phyloP scores from a whole-genome alignment of 2,329 filamentous ascomycete species.

The Nannizzia gypsea region DNA sequence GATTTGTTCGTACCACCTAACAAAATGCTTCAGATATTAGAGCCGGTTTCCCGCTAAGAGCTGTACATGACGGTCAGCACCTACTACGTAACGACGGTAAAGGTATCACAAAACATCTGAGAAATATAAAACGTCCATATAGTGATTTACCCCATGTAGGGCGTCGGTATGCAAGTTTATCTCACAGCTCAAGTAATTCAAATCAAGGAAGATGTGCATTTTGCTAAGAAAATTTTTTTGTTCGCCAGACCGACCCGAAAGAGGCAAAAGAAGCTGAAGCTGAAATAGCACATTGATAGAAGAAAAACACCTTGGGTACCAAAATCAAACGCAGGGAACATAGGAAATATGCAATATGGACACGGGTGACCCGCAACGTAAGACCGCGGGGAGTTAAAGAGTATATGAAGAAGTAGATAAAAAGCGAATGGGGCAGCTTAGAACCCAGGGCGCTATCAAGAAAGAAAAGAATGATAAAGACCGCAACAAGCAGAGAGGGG shows the following conservation, averaged over 20 bases:
- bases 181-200: neutral
- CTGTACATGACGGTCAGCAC: neutral
- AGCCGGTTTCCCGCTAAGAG: too few relatives aligned
- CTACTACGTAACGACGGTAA: neutral
- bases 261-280: neutral
- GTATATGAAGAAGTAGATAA: neutral
- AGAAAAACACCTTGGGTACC: conserved; percentile 29
- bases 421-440: neutral
- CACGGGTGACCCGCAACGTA: neutral
- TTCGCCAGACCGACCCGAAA: neutral
- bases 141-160: neutral
- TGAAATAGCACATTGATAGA: neutral
- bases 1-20: too few relatives aligned
- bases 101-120: neutral
- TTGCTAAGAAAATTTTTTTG: conserved; percentile 1
- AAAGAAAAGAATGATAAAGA: neutral
- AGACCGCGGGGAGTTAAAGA: neutral
- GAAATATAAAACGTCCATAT: neutral
- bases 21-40: too few relatives aligned
- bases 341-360: neutral
- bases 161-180: neutral
- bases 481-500: too few relatives aligned
- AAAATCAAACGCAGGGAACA: conserved; percentile 15
- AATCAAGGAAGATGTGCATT: neutral
- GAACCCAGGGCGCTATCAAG: neutral